Base-by-base conservation (phyloP, 225 moss, liverwort and hornwort species). In the Lunularia cruciata region DNA sequence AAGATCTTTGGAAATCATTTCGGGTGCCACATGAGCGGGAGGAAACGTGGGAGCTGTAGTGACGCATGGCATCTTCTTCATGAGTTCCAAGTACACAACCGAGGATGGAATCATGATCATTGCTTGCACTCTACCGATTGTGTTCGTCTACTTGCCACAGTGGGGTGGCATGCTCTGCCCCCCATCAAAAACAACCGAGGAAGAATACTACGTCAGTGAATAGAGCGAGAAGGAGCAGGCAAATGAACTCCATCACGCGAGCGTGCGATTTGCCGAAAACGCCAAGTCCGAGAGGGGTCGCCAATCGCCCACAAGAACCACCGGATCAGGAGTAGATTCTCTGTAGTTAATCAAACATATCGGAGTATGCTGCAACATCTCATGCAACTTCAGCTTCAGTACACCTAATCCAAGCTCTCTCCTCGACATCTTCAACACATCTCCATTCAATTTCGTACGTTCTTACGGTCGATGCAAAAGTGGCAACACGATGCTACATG, bases 181-280 rank as follows among this genome's bases (percentile, higher is more conserved):
- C 0, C 66, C 90, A 0, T 69, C 58, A 7, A 53, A 46, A n/a
- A 34, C 34, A 2, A 59, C 58, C 3, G 90, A 90, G 67, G 84
- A 84, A 27, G 85, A 84, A 26, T 90, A 75, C 51, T 94, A 94
- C 68, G 18, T 71, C 0, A 68, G 74, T 0, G 91, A 94, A 71
- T 94, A 83, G 81, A 81, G 69, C 36, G 46, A 75, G 30, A 19
- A 69, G 19, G 94, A 94, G 85, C 81, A 88, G 53, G 66, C 79
- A 19, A 42, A 78, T 5, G 94, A 87, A 3, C 16, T 88, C 20
- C 87, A 90, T 45, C 12, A 79, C 0, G 43, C 51, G 3, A 84
- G 84, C 78, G 19, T 94, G 70, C 91, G 87, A 53, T 94, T 94
- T 71, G 87, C 91, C 22, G 36, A 74, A 47, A 94, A 94, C 20